phyloP scores from a whole-genome alignment of 225 moss, liverwort and hornwort species.

The Physcomitrium patens region DNA sequence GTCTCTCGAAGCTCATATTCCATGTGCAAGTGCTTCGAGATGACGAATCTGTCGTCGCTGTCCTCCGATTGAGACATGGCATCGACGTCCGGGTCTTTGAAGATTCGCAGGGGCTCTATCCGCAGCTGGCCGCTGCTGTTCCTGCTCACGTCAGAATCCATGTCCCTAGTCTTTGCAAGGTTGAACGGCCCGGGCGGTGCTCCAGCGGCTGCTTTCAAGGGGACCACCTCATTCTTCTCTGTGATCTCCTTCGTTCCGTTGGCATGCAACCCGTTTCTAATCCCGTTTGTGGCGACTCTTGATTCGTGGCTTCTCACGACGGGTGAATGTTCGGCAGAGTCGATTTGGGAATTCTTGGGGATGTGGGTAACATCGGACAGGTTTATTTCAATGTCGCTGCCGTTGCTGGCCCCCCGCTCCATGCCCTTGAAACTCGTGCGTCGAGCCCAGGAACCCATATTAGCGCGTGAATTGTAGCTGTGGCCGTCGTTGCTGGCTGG shows the following conservation, averaged over 20 bases:
- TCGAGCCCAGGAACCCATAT: conserved; percentile 39
- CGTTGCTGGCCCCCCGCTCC: conserved; percentile 39
- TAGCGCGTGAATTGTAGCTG: conserved; percentile 19
- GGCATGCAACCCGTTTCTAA: conserved; percentile 17
- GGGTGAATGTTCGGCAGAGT: conserved; percentile 26
- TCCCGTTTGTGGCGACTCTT: neutral
- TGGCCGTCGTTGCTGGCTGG: conserved; percentile 26
- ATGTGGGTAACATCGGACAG: conserved; percentile 33
- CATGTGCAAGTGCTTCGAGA: conserved; percentile 80
- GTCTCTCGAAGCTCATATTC: conserved; percentile 80
- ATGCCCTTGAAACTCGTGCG: conserved; percentile 39
- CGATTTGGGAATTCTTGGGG: conserved; percentile 4
- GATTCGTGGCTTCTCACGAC: conserved; percentile 18
- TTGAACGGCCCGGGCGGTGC: conserved; percentile 36
- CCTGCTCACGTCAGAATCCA: conserved; percentile 29
- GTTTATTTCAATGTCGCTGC: conserved; percentile 36
- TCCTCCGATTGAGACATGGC: conserved; percentile 61
- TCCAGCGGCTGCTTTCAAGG: conserved; percentile 27
- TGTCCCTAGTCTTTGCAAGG: conserved; percentile 27
- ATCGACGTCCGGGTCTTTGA: conserved; percentile 62
- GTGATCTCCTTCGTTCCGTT: conserved; percentile 32
- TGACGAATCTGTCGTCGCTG: conserved; percentile 47
- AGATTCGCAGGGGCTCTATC: conserved; percentile 53
- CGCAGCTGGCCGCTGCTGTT: conserved; percentile 44
- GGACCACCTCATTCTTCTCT: conserved; percentile 33